Evolutionary conservation across 2,329 filamentous ascomycete genomes (phyloP).

Genomic region (Fusarium heterosporum): DNA sequence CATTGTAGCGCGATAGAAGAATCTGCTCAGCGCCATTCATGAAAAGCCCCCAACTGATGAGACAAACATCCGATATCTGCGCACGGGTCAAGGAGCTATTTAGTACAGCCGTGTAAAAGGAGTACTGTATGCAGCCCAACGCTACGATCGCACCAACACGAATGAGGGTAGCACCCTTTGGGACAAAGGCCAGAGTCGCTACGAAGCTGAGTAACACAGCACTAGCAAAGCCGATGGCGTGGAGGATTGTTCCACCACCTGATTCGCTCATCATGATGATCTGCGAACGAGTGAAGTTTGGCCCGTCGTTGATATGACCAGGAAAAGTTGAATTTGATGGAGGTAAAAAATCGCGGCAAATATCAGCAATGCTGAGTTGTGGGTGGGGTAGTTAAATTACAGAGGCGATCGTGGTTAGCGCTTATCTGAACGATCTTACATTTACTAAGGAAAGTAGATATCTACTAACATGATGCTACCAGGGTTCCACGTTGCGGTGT

Average conservation of each 20-base stretch:
- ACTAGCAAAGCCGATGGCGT: not conserved
- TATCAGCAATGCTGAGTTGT: not conserved
- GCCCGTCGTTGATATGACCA: not conserved
- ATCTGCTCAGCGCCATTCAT: not conserved
- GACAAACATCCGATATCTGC: not conserved
- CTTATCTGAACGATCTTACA: too few species aligned
- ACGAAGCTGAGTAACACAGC: not conserved
- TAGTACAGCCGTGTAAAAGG: not conserved
- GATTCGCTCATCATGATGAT: not conserved
- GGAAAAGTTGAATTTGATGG: not conserved
- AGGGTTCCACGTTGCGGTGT: too few species aligned
- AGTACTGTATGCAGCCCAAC: not conserved
- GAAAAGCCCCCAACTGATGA: conserved; percentile 8
- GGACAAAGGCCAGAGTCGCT: not conserved
- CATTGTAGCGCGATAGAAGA: not conserved
- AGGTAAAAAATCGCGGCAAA: not conserved
- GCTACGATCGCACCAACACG: not conserved
- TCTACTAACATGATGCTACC: too few species aligned
- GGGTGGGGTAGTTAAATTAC: not conserved
- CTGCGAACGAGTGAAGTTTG: not conserved
- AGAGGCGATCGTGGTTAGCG: not conserved
- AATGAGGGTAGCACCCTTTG: not conserved
- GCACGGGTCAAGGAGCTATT: not conserved
- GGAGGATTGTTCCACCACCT: not conserved
- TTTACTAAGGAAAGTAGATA: too few species aligned